Evolutionary conservation across 1,284 basidiomycete species (phyloP), one percentile per base, ranked within the genome.

Genomic region (Tetrapyrgos nigripes): DNA sequence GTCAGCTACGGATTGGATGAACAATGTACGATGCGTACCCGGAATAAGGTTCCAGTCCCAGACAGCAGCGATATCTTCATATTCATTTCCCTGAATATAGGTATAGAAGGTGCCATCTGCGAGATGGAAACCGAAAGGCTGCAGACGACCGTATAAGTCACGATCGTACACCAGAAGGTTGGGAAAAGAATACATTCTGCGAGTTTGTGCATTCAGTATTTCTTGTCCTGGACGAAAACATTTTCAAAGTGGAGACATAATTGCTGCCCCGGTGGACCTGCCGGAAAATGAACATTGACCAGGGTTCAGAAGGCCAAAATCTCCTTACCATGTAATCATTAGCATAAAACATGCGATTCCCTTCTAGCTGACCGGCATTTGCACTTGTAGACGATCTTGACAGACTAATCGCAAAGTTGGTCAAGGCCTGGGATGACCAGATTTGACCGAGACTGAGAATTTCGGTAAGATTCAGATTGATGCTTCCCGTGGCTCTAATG

Each of bases 21-120:
- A 8, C 17, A 9, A n/a, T n/a, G n/a, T n/a, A n/a, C n/a, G n/a
- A n/a, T n/a, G n/a, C n/a, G n/a, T n/a, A 40, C 37, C 37, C 3
- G 89, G 88, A 45, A 91, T 83, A 14, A 89, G 73, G 64, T 88
- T 83, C 88, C 88, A 91, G 67, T 91, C 87, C 88, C 87, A 89
- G 1, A 83, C 78, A 1, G 83, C 87, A 8, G 81, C 76, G 23
- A 89, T 87, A 65, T 90, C 86, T 67, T 85, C 83, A 68, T 91
- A 91, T 71, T 91, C 88, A 58, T 82, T 74, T 2, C 89, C 89
- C 27, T 76, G 71, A 33, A 86, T 63, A 69, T 90, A 88, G 5
- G 85, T 88, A 70, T 86, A 88, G 5, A 85, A 69, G 0, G 81
- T 79, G 0, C 88, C 88, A 61, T 90, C 87, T 1, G 86, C 78